phyloP scores from a whole-genome alignment of 768 basidiomycete genomes.

The Clitopilus hobsonii region DNA sequence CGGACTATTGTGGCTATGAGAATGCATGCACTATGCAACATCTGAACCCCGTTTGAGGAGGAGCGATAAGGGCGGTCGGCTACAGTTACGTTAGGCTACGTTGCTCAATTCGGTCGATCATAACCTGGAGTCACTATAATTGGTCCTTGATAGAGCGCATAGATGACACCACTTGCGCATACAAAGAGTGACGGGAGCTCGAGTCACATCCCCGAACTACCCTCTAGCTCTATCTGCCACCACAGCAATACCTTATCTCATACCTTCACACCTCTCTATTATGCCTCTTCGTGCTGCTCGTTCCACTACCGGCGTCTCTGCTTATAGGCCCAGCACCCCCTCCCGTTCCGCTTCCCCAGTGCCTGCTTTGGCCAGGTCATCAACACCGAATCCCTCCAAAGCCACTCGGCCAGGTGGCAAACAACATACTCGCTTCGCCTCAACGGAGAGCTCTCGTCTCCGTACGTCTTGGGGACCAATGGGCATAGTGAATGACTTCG shows the following conservation, averaged over 20 bases:
- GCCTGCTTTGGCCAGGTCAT: not conserved
- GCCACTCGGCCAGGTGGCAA: not conserved
- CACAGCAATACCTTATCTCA: not conserved
- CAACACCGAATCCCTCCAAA: not conserved
- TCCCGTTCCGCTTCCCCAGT: not conserved
- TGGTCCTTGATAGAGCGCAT: not conserved
- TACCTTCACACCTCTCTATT: not conserved
- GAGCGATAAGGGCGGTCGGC: conserved; percentile 1
- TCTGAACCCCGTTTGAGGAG: not conserved
- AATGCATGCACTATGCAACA: not conserved
- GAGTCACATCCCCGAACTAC: not conserved
- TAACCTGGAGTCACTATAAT: not conserved
- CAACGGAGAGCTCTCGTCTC: not conserved
- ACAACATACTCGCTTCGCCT: not conserved
- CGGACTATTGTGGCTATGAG: not conserved
- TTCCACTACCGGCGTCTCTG: not conserved
- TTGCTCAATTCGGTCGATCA: conserved; percentile 1
- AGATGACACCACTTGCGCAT: not conserved
- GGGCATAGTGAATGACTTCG: not conserved
- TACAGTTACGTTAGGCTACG: not conserved
- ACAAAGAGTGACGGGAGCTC: not conserved
- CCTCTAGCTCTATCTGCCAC: not conserved
- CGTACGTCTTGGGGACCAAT: not conserved
- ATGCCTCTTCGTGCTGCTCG: conserved; percentile 1
- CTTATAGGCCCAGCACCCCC: not conserved